Percentiles rank a stretch among this genome's conserved stretches.
These are phyloP conservation scores for Aquanectria penicillioides DNA, from an alignment of 2,329 filamentous ascomycete genomes.

Conservation along the genomic window DNA sequence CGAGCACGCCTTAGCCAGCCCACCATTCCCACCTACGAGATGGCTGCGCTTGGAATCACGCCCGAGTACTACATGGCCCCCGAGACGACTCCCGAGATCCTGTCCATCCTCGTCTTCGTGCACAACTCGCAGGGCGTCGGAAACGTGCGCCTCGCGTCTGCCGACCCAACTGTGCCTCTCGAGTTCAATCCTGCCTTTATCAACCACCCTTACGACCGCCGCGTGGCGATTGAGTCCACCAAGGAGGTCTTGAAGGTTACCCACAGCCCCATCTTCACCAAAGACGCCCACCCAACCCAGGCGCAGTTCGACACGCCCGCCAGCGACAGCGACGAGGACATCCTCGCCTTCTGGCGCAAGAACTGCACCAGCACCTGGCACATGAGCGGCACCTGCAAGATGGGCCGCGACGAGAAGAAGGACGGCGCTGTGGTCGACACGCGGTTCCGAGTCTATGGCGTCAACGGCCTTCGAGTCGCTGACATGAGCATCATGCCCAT, in stretches of 20 bases:
- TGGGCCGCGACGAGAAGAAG: conserved; percentile 14
- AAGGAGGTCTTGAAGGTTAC: conserved; percentile 25
- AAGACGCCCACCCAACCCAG: conserved; percentile 19
- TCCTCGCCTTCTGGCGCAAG: conserved; percentile 27
- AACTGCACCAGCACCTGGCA: conserved; percentile 31
- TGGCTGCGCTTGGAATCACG: conserved; percentile 19
- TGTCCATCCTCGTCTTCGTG: conserved; percentile 27
- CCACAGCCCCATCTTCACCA: conserved; percentile 13
- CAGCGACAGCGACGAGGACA: conserved; percentile 27
- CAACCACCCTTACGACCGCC: conserved; percentile 26
- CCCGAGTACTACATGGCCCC: conserved; percentile 25
- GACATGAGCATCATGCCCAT: conserved; percentile 64
- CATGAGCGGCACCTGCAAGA: conserved; percentile 30
- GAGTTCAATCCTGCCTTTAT: conserved; percentile 23
- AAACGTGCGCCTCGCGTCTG: conserved; percentile 17
- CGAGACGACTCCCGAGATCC: conserved; percentile 19
- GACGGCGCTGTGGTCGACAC: conserved; percentile 31
- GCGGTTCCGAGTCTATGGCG: conserved; percentile 58
- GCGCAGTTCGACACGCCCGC: conserved; percentile 18
- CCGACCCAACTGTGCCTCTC: conserved; percentile 20
- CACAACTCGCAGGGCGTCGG: conserved; percentile 25
- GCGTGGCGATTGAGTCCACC: conserved; percentile 27
- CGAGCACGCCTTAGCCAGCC: conserved; percentile 12
- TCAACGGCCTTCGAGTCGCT: conserved; percentile 59
- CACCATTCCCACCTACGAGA: conserved; percentile 26